Percentiles rank a stretch among this genome's conserved stretches.
Evolutionary conservation across 2,329 filamentous ascomycete genomes (phyloP).

Genomic region (Pseudocercospora crystallina): DNA sequence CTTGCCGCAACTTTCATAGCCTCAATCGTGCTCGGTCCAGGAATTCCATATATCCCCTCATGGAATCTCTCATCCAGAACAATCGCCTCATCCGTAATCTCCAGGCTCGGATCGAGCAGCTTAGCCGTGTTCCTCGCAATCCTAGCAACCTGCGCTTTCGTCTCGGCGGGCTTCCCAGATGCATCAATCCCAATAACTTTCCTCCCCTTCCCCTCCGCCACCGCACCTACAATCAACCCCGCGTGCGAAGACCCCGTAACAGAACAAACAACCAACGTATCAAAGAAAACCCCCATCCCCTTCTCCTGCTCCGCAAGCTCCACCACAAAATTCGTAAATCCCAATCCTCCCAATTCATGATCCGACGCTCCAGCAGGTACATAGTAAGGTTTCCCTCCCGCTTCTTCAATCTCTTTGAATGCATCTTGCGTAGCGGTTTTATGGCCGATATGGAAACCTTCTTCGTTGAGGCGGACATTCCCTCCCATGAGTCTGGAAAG

Average conservation of each 20-base stretch:
- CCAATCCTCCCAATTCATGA: constrained; percentile 67
- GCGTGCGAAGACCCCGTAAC: constrained; percentile 71
- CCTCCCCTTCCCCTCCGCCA: constrained; percentile 48
- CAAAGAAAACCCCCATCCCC: constrained; percentile 63
- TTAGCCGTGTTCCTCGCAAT: constrained; percentile 64
- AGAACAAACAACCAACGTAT: constrained; percentile 63
- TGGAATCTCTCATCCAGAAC: constrained; percentile 66
- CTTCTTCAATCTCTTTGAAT: constrained; percentile 52
- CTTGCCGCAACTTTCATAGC: constrained; percentile 67
- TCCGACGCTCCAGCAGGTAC: constrained; percentile 71
- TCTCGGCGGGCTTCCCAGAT: constrained; percentile 60
- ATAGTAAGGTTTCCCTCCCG: constrained; percentile 65
- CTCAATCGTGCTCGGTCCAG: constrained; percentile 63
- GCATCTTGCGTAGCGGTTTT: constrained; percentile 54
- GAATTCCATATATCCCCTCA: constrained; percentile 66
- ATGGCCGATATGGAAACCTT: constrained; percentile 67
- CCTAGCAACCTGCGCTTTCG: constrained; percentile 63
- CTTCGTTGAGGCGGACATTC: constrained; percentile 60
- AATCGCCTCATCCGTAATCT: constrained; percentile 63
- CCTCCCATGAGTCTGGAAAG: constrained; percentile 55
- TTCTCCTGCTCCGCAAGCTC: constrained; percentile 66
- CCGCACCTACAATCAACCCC: constrained; percentile 72
- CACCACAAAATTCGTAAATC: constrained; percentile 70
- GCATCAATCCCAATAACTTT: constrained; percentile 68
- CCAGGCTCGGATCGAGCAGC: constrained; percentile 62